Conservation (phyloP, 2,329 filamentous ascomycete species). For the Neocatenulostroma microsporum region DNA sequence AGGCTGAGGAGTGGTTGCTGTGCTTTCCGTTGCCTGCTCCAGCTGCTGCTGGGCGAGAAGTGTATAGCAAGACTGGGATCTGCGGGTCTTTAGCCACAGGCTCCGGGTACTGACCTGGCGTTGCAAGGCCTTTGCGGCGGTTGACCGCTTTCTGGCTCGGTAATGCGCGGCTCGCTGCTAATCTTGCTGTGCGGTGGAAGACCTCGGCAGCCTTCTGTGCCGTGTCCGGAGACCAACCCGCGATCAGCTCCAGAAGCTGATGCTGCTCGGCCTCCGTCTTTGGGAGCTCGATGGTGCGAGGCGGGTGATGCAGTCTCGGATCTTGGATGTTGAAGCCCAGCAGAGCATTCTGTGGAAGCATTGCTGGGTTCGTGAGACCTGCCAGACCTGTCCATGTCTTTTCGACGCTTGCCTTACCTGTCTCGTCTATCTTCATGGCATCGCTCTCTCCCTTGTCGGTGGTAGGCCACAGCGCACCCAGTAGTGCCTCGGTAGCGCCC, state of each 20-base stretch:
- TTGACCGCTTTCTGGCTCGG: constrained; percentile 74
- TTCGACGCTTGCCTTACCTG: constrained; percentile 17
- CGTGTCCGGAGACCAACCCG: constrained; percentile 59
- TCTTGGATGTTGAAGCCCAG: constrained; percentile 69
- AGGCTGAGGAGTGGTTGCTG: constrained; percentile 1
- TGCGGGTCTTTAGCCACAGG: constrained; percentile 56
- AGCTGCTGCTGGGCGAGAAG: constrained; percentile 16
- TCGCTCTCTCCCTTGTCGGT: too few relatives aligned
- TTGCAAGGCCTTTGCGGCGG: constrained; percentile 57
- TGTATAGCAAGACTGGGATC: constrained; percentile 67
- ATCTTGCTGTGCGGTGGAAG: constrained; percentile 61
- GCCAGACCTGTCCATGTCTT: constrained; percentile 44
- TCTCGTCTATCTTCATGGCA: too few relatives aligned
- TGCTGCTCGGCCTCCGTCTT: constrained; percentile 20
- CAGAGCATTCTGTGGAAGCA: constrained; percentile 61
- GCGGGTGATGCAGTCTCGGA: constrained; percentile 71
- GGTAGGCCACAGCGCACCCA: constrained; percentile 56
- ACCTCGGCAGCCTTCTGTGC: constrained; percentile 38
- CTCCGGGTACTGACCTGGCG: constrained; percentile 56
- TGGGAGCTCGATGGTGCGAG: constrained; percentile 42
- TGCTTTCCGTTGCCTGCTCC: too few relatives aligned
- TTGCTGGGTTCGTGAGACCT: constrained; percentile 59
- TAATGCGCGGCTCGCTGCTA: constrained; percentile 57
- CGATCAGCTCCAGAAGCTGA: constrained; percentile 52
- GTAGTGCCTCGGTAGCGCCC: constrained; percentile 68